A percentile compares a stretch with the other conserved stretches of the same genome.
Evolutionary conservation across 2,329 filamentous ascomycete genomes (phyloP).

Genomic region (Botrytis paeoniae): DNA sequence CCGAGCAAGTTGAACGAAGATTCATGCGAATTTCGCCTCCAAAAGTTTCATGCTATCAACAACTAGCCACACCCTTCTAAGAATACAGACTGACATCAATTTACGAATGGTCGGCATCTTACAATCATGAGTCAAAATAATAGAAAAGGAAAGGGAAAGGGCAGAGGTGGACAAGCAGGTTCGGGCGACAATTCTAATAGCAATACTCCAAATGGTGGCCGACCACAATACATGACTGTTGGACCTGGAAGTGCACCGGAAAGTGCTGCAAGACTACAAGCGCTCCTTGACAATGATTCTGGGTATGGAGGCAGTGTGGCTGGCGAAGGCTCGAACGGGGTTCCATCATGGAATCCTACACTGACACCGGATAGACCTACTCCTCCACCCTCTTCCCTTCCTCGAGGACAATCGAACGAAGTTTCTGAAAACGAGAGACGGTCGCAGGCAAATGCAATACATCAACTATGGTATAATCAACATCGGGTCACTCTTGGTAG

Average conservation of each 20-base stretch:
- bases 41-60: conserved; percentile 19
- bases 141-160: conserved; percentile 49
- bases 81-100: neutral
- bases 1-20: conserved; percentile 7
- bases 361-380: conserved; percentile 48
- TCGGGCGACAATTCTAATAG: conserved; percentile 20
- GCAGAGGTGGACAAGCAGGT: conserved; percentile 24
- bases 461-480: conserved; percentile 92
- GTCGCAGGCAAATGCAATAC: conserved; percentile 75
- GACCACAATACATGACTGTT: conserved; percentile 80
- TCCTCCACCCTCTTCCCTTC: conserved; percentile 41
- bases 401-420: conserved; percentile 31
- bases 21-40: conserved; percentile 16
- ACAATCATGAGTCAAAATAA: conserved; percentile 60
- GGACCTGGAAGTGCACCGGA: conserved; percentile 78
- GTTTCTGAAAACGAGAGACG: conserved; percentile 61
- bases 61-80: neutral
- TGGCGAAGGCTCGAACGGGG: conserved; percentile 53
- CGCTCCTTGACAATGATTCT: conserved; percentile 81
- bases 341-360: conserved; percentile 45
- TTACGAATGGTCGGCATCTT: conserved; percentile 26
- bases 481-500: conserved; percentile 84
- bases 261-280: conserved; percentile 76
- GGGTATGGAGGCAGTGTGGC: conserved; percentile 83
- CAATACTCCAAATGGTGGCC: conserved; percentile 23